phyloP scores from a whole-genome alignment of 2,329 filamentous ascomycete genomes.

The Aspergillus sp. region DNA sequence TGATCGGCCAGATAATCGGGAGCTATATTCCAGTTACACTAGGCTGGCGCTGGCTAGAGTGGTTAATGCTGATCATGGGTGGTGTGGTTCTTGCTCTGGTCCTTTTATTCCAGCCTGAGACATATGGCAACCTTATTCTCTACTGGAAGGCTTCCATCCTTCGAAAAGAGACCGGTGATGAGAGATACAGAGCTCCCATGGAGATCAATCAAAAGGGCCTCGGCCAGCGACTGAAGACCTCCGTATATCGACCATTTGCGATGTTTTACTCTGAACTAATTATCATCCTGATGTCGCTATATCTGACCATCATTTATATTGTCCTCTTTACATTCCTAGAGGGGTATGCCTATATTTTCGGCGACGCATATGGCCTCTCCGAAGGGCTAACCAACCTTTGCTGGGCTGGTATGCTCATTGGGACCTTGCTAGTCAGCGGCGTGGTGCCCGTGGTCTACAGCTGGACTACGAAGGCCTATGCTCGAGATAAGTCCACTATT shows the following conservation, averaged over 20 bases:
- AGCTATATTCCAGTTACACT: conserved; percentile 25
- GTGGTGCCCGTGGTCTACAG: conserved; percentile 51
- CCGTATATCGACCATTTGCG: conserved; percentile 52
- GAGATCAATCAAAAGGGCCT: conserved; percentile 49
- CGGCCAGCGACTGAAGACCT: conserved; percentile 43
- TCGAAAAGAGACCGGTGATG: conserved; percentile 44
- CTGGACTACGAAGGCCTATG: conserved; percentile 33
- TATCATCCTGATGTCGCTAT: conserved; percentile 34
- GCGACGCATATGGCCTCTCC: conserved; percentile 51
- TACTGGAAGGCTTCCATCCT: conserved; percentile 49
- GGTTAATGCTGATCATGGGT: conserved; percentile 46
- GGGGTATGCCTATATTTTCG: conserved; percentile 56
- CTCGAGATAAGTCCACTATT: conserved; percentile 9
- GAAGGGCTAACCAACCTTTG: conserved; percentile 52
- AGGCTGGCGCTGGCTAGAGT: conserved; percentile 47
- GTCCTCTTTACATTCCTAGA: conserved; percentile 44
- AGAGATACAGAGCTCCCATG: conserved; percentile 50
- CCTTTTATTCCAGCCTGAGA: conserved; percentile 53
- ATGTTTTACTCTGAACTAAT: conserved; percentile 51
- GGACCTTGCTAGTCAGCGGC: conserved; percentile 39
- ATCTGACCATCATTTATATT: conserved; percentile 40
- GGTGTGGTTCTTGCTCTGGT: conserved; percentile 38
- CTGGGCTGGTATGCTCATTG: conserved; percentile 53
- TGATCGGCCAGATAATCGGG: conserved; percentile 25
- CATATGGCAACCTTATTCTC: conserved; percentile 49